Conservation (phyloP, 2,329 filamentous ascomycete genomes). For the Chrysoporthe puriensis region DNA sequence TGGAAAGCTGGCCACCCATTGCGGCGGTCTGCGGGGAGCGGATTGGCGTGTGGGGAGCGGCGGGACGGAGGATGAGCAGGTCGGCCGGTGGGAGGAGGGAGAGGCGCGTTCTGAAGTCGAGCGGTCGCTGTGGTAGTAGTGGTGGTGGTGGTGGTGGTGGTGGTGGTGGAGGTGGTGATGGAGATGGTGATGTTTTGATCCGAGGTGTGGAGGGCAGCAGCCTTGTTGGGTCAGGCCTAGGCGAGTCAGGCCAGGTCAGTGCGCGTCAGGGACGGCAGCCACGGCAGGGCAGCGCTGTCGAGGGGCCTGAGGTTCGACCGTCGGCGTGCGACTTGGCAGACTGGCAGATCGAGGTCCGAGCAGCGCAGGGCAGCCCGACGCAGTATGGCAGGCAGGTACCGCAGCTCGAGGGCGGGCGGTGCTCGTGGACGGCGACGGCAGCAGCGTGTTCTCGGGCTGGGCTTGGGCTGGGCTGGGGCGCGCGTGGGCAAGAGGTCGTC, state of each 20-base stretch:
- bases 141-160: not conserved
- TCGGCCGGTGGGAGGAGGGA: not conserved
- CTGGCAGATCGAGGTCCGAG: not conserved
- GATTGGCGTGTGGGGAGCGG: slow-evolving; percentile 12
- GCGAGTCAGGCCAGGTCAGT: not conserved
- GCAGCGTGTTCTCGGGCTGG: too few relatives aligned
- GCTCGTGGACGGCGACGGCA: not conserved
- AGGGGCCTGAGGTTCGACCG: not conserved
- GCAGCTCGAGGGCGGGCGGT: not conserved
- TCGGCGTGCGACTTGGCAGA: not conserved
- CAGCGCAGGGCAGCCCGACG: not conserved
- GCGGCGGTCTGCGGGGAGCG: slow-evolving; percentile 40
- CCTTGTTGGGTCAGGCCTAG: not conserved
- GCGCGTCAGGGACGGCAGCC: not conserved
- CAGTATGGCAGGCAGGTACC: not conserved
- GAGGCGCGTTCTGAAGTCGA: not conserved
- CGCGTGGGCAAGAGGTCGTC: too few relatives aligned
- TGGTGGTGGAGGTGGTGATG: not conserved
- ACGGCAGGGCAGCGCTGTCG: slow-evolving; percentile 4
- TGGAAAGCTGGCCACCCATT: slow-evolving; percentile 94
- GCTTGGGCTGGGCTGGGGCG: too few relatives aligned
- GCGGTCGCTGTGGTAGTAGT: not conserved
- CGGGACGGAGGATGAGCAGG: not conserved
- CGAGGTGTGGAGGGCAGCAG: not conserved
- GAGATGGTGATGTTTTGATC: not conserved